Percentiles rank a stretch among this genome's conserved stretches.
These are phyloP conservation scores for Centrapalus pauciflorus DNA, from an alignment of 129 eudicot species.

Conservation along the genomic window DNA sequence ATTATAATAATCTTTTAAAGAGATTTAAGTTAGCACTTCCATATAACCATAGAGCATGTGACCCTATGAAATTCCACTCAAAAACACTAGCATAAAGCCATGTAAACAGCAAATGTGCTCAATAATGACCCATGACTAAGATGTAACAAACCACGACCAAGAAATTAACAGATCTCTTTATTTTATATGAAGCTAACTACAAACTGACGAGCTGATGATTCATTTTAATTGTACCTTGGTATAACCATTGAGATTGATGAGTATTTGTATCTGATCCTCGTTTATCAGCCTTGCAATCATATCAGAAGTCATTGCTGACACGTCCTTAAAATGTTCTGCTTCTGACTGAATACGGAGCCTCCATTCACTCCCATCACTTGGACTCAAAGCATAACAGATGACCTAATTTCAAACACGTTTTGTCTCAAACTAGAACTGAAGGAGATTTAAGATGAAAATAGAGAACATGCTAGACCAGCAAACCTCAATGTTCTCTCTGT, in stretches of 20 bases:
- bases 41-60: too few species aligned
- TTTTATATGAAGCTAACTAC: not conserved
- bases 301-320: constrained; percentile 89
- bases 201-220: not conserved
- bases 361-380: constrained; percentile 93
- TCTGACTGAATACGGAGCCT: constrained; percentile 82
- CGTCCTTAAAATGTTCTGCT: constrained; percentile 87
- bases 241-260: constrained; percentile 89
- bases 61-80: too few species aligned
- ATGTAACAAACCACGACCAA: not conserved
- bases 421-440: constrained; percentile 1
- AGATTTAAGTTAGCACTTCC: too few species aligned
- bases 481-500: constrained; percentile 77
- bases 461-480: not conserved
- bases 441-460: constrained; percentile 2
- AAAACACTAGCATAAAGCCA: too few species aligned
- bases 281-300: constrained; percentile 74
- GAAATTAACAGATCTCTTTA: not conserved
- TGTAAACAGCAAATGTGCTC: too few species aligned
- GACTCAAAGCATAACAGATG: constrained; percentile 92
- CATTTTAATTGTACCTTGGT: constrained; percentile 57
- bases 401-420: constrained; percentile 38
- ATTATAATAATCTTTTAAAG: too few species aligned
- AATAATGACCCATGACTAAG: too few species aligned
- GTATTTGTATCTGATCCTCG: constrained; percentile 84